Evolutionary conservation across 2,329 filamentous ascomycete species (phyloP), one percentile per base, ranked within the genome.

Genomic region (Phaeosphaeria sp.): DNA sequence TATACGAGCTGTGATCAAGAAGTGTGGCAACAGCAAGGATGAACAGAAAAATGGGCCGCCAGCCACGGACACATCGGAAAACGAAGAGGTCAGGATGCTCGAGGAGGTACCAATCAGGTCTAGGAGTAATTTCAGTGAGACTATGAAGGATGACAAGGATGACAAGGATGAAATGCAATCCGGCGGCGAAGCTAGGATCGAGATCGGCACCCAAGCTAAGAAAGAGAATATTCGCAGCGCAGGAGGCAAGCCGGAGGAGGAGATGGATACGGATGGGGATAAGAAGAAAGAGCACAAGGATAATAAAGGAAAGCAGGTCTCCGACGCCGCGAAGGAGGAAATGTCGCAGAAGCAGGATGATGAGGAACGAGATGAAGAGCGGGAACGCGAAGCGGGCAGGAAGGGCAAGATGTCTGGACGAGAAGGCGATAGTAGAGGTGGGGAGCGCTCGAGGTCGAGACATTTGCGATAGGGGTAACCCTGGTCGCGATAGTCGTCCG

Each of bases 1-100:
- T 47, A 73, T 77, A 6, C 58, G 52, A n/a, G 53, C 49, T 17
- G 46, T 76, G 17, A 48, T 72, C 1, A 59, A 65, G 1, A 49
- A 65, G 13, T 52, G 51, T 11, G 30, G 47, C 55, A 52, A 56
- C 6, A 60, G 56, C 27, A 42, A 49, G 17, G 24, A 43, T 11
- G 33, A 18, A 24, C 15, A 7, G 15, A 18, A 44, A 4, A 33
- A 33, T 17, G 20, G 9, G 18, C 46, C 36, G n/a, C 52, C 45
- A 5, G 15, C 25, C 5, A 18, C 13, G 20, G 18, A 40, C 21
- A 47, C 27, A 6, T 13, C 11, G 11, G 51, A 53, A 13, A 46
- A 53, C 18, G 20, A 53, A 11, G 51, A 53, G 18, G 27, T 40
- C 2, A 18, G 18, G 4, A 47, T 47, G 42, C 42, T 46, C 11